Conservation (phyloP, 2,329 filamentous ascomycete species). For the Gremmenia infestans region DNA sequence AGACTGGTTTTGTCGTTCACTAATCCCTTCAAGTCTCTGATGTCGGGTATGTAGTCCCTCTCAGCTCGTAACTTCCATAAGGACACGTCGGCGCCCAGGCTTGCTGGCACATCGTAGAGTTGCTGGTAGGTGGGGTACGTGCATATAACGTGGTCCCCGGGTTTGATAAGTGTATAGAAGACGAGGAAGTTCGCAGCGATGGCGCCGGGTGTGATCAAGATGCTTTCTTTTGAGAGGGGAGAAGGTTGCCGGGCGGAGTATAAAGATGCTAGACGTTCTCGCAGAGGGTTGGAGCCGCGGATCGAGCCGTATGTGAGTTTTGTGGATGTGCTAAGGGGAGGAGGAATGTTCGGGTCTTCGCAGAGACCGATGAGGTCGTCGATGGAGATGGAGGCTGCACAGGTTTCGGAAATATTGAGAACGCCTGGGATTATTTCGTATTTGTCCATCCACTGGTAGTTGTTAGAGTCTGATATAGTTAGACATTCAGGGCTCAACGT, state of each 20-base stretch:
- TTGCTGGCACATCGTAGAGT: constrained; percentile 69
- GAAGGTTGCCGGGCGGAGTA: constrained; percentile 52
- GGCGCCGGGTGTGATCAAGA: constrained; percentile 74
- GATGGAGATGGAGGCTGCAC: constrained; percentile 68
- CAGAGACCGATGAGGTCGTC: constrained; percentile 58
- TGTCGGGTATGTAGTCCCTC: constrained; percentile 61
- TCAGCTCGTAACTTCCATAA: constrained; percentile 66
- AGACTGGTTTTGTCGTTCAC: constrained; percentile 68
- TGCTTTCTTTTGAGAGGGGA: constrained; percentile 51
- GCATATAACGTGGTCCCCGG: constrained; percentile 78
- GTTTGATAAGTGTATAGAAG: constrained; percentile 65
- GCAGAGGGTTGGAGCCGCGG: constrained; percentile 58
- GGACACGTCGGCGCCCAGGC: constrained; percentile 70
- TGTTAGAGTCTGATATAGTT: constrained; percentile 1
- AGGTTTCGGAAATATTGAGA: constrained; percentile 75
- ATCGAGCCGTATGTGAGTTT: constrained; percentile 72
- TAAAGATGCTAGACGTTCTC: constrained; percentile 58
- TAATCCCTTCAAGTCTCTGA: constrained; percentile 59
- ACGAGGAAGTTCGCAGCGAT: constrained; percentile 82
- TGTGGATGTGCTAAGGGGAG: constrained; percentile 47
- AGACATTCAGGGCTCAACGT: constrained; percentile 24
- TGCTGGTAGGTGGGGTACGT: constrained; percentile 87
- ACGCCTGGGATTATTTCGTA: constrained; percentile 52
- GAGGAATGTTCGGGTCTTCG: constrained; percentile 43
- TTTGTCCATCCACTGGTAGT: constrained; percentile 55